A percentile compares a stretch with the other conserved stretches of the same genome.
Conservation (phyloP, 352 stramenopile genomes). For the Phytophthora quininea region DNA sequence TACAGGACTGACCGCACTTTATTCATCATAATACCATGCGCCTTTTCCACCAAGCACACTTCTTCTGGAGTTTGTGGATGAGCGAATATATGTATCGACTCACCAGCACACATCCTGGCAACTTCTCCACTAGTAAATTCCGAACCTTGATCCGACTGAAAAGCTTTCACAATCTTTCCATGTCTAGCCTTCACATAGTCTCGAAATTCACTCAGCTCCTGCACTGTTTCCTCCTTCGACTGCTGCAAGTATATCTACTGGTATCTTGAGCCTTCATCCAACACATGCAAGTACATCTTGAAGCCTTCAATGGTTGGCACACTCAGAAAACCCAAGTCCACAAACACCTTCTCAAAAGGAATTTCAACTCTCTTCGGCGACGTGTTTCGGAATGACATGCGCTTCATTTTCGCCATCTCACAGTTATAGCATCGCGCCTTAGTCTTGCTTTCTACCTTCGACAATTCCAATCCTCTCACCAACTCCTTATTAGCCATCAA, state of each 20-base stretch:
- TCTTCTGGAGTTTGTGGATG: slow-evolving; percentile 8
- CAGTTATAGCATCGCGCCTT: slow-evolving; percentile 12
- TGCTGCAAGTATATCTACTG: slow-evolving; percentile 16
- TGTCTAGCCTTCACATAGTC: background rate
- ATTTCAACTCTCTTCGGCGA: background rate
- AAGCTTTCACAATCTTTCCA: background rate
- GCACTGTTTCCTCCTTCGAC: slow-evolving; percentile 17
- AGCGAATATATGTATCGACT: slow-evolving; percentile 13
- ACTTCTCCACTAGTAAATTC: slow-evolving; percentile 6
- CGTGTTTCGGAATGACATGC: slow-evolving; percentile 14
- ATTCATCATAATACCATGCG: background rate
- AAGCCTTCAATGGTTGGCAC: slow-evolving; percentile 2
- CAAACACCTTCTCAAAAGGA: slow-evolving; percentile 9
- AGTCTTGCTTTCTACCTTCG: background rate
- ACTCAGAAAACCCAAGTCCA: slow-evolving; percentile 12
- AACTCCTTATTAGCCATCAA: slow-evolving; percentile 7
- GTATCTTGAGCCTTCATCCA: slow-evolving; percentile 16
- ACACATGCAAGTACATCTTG: slow-evolving; percentile 13
- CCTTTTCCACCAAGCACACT: slow-evolving; percentile 8
- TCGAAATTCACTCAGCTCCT: background rate
- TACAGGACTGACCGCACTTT: slow-evolving; percentile 3
- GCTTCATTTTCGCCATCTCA: slow-evolving; percentile 21
- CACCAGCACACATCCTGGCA: slow-evolving; percentile 1
- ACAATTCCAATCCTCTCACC: slow-evolving; percentile 1
- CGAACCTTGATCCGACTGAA: slow-evolving; percentile 15